Evolutionary conservation across 495 filamentous ascomycete genomes (phyloP).

Genomic region (Hyaloscypha hepaticicola): DNA sequence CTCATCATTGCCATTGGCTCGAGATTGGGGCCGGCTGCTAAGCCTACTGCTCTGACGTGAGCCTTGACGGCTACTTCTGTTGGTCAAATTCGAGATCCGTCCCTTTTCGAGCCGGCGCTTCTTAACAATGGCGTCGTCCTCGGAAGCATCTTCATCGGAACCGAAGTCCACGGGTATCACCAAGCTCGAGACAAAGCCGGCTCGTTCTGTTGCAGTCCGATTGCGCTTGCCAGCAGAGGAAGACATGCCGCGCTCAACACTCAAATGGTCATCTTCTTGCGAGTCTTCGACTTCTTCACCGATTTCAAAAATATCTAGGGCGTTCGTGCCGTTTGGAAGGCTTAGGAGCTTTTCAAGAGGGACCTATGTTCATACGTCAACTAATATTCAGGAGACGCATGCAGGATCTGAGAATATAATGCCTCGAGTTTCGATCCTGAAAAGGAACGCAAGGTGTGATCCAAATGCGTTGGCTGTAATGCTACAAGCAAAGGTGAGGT

Average conservation of each 20-base stretch:
- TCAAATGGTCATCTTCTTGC: slow-evolving; percentile 9
- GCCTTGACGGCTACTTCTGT: slow-evolving; percentile 16
- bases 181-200: slow-evolving; percentile 17
- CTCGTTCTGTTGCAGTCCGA: slow-evolving; percentile 14
- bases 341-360: slow-evolving; percentile 21
- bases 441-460: background rate
- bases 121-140: slow-evolving; percentile 14
- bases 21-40: slow-evolving; percentile 15
- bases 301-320: slow-evolving; percentile 31
- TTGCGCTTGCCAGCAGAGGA: slow-evolving; percentile 20
- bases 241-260: slow-evolving; percentile 10
- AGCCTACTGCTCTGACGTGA: slow-evolving; percentile 20
- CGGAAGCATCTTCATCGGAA: slow-evolving; percentile 23
- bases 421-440: background rate
- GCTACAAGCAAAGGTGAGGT: background rate
- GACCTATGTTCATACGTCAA: slow-evolving; percentile 9
- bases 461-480: background rate
- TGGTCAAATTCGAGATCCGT: slow-evolving; percentile 12
- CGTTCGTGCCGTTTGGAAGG: slow-evolving; percentile 31
- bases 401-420: background rate
- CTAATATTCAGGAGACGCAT: background rate
- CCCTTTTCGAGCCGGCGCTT: slow-evolving; percentile 24
- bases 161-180: slow-evolving; percentile 15
- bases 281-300: slow-evolving; percentile 9
- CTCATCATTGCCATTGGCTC: slow-evolving; percentile 2